phyloP scores from a whole-genome alignment of 1,284 basidiomycete genomes.

The Ganoderma lingzhi region DNA sequence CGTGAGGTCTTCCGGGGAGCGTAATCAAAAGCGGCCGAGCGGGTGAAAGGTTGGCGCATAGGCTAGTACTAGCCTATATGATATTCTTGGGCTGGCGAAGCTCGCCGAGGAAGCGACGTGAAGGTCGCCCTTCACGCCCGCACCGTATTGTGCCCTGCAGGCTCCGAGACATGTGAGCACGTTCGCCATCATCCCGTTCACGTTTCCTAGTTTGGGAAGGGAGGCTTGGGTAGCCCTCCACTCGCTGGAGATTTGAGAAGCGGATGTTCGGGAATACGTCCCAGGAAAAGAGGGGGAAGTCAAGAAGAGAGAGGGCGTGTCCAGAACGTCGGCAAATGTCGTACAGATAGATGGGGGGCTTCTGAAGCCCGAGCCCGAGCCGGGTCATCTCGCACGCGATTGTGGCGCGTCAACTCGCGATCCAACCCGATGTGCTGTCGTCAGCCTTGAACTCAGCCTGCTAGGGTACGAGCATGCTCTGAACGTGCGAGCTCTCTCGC shows the following conservation, averaged over 20 bases:
- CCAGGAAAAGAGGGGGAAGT: background rate
- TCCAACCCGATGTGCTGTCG: background rate
- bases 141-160: background rate
- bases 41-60: background rate
- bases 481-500: background rate
- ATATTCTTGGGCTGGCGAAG: constrained; percentile 3
- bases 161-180: background rate
- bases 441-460: background rate
- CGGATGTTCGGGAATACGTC: background rate
- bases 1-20: background rate
- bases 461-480: background rate
- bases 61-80: background rate
- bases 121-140: constrained; percentile 6
- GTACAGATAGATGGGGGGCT: background rate
- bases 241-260: background rate
- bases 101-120: constrained; percentile 3
- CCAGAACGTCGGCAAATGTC: background rate
- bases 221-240: background rate
- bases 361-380: background rate
- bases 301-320: background rate
- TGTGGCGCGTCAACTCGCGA: background rate
- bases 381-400: background rate
- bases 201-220: background rate
- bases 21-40: background rate
- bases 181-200: background rate